Base-by-base conservation (phyloP, 495 filamentous ascomycete genomes). In the Neurospora sp. region DNA sequence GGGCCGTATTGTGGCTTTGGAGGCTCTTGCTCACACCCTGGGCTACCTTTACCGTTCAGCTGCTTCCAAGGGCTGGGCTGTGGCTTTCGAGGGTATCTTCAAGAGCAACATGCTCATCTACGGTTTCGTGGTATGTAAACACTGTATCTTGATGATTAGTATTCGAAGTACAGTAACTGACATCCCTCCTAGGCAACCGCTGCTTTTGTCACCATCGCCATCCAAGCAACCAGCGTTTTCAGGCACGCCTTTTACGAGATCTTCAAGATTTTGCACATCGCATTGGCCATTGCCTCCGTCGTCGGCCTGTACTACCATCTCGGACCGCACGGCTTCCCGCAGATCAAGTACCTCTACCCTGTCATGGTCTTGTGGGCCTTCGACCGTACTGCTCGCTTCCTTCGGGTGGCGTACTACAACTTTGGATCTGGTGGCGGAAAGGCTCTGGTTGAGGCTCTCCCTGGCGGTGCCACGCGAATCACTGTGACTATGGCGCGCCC, bases 201-300 rank as follows among this genome's bases (percentile, higher is more conserved):
- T 61, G 85, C 90, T 0, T 88, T 95, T 79, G 77, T 90, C 39
- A 83, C 86, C 65, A 89, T 97, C 40, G 73, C 83, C 18, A 80
- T 93, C 45, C 93, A 96, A 78, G 91, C 94, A 3, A 86, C 88
- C 12, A 94, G 93, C 14, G 86, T 90, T 22, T 83, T 96, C 70
- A 87, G 94, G 42, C 94, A 97, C 80, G 92, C 93, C n/a, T 95
- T 91, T 78, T 97, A 97, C 79, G 94, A 97, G 80, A 90, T 86
- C 0, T 97, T 97, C 84, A 88, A 96, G 73, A 81, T 92, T 71
- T 75, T 93, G 27, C 94, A 97, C 78, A 94, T 96, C 71, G 77
- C 88, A 8, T 86, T 89, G 35, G 91, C 90, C 39, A 80, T 90
- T 47, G 70, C 90, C 22, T 85, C 89, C 4, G 84, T 94, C 74